Base-by-base conservation (phyloP, 805 yeast species). In the Diddensiella santjacobensis region DNA sequence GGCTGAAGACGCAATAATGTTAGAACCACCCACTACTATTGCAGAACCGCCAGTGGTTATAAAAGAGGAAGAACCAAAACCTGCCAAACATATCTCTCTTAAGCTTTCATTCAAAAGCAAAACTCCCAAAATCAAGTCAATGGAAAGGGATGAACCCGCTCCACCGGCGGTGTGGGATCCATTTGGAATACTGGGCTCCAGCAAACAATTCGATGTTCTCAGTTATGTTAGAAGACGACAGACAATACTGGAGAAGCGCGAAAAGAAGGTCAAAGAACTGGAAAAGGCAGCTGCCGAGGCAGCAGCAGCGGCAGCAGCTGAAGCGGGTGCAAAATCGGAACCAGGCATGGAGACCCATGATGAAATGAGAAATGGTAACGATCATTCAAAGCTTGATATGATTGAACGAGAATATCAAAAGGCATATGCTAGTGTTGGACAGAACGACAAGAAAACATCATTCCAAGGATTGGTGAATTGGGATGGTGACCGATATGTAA, bases 181-280 rank as follows among this genome's bases (percentile, higher is more conserved):
- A 4, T 52, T 52, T 41, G 53, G 46, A 4, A 17, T 52, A 31
- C 44, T 38, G 22, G 22, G 48, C 2, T 18, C 43, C 3, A 41
- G 43, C 33, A 44, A 42, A 18, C 24, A 43, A 24, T 50, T 49
- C 40, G 54, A 52, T 29, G 48, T 51, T 5, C 24, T 51, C 39
- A 46, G 22, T 5, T 50, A 50, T 33, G 31, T 41, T 18, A 10
- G 38, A 22, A 36, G 44, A 26, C 44, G 51, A 35, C 30, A 40
- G 31, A 22, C 31, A 8, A 29, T 49, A 11, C 19, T 42, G 22
- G 52, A 22, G 29, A 47, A 30, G 10, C 54, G 50, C 8, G 47
- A 42, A 22, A 40, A 30, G 43, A 42, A 41, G 23, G 33, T 13
- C 13, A 20, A 11, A 15, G 33, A 23, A 24, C 4, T 18, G 8